These are phyloP conservation scores for Mrakia frigida DNA, from an alignment of 768 basidiomycete species.

Conservation along the genomic window DNA sequence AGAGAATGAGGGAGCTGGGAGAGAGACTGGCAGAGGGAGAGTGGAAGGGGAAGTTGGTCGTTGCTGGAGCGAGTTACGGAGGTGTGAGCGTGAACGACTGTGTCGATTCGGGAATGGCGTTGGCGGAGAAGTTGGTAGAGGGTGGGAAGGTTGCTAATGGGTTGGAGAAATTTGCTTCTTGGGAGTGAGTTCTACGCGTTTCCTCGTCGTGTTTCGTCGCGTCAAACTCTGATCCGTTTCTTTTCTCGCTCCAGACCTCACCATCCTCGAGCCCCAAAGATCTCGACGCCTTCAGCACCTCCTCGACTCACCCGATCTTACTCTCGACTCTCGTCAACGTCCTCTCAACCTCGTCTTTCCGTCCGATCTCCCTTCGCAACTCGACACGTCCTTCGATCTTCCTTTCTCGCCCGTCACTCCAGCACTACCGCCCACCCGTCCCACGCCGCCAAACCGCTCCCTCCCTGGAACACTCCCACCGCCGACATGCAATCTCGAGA, in stretches of 20 bases:
- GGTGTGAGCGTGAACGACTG: conserved; percentile 87
- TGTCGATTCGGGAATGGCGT: conserved; percentile 60
- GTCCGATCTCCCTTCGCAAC: background rate
- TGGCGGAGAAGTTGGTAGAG: conserved; percentile 24
- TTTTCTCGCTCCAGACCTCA: background rate
- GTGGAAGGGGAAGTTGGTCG: conserved; percentile 54
- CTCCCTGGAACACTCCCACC: conserved; percentile 7
- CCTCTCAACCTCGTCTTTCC: background rate
- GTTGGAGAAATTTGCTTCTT: conserved; percentile 21
- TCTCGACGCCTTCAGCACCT: background rate
- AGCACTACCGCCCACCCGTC: background rate
- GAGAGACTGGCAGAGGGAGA: conserved; percentile 45
- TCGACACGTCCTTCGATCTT: background rate
- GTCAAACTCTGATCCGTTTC: no score
- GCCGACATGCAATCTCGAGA: background rate
- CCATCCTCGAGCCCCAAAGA: background rate
- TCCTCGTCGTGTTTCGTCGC: no score
- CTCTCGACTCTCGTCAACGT: background rate
- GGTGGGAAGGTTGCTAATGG: conserved; percentile 11
- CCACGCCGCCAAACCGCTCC: background rate
- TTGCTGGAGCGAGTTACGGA: conserved; percentile 77
- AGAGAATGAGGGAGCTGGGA: conserved; percentile 60
- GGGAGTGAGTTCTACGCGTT: conserved; percentile 26
- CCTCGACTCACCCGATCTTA: conserved; percentile 1
- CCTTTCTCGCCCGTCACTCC: background rate